phyloP scores from a whole-genome alignment of 2,329 filamentous ascomycete genomes.

The Lecanicillium sp. region DNA sequence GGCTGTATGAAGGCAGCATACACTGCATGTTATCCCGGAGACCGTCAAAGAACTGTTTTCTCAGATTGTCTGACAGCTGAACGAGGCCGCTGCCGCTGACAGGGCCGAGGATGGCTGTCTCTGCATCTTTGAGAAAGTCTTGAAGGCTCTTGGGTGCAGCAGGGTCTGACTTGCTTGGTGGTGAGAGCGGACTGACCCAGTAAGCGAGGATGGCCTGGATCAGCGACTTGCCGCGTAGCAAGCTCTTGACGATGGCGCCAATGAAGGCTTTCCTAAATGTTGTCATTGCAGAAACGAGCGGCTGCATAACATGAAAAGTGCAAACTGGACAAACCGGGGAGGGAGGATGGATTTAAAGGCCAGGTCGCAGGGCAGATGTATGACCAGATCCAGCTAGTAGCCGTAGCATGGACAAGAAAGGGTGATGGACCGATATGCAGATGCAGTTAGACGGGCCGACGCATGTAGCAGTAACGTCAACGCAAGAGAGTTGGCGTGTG shows the following conservation, averaged over 20 bases:
- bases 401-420: conserved; percentile 1
- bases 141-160: conserved; percentile 24
- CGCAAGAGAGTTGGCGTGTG: conserved; percentile 3
- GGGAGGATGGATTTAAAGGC: conserved; percentile 11
- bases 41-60: conserved; percentile 45
- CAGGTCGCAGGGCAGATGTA: not conserved
- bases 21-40: conserved; percentile 44
- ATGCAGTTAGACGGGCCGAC: conserved; percentile 11
- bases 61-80: conserved; percentile 39
- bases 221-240: conserved; percentile 51
- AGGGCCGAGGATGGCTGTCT: conserved; percentile 40
- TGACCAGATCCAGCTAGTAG: conserved; percentile 7
- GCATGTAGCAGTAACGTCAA: conserved; percentile 11
- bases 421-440: conserved; percentile 9
- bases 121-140: conserved; percentile 51
- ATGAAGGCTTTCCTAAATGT: conserved; percentile 45
- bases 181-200: conserved; percentile 34
- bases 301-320: conserved; percentile 32
- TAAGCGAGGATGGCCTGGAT: conserved; percentile 48
- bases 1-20: conserved; percentile 60
- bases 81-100: conserved; percentile 36
- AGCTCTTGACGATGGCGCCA: conserved; percentile 46
- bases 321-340: conserved; percentile 4
- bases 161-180: conserved; percentile 20
- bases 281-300: conserved; percentile 49